These are phyloP conservation scores for Cadophora sp. DNA, from an alignment of 2,329 filamentous ascomycete species.

Conservation along the genomic window DNA sequence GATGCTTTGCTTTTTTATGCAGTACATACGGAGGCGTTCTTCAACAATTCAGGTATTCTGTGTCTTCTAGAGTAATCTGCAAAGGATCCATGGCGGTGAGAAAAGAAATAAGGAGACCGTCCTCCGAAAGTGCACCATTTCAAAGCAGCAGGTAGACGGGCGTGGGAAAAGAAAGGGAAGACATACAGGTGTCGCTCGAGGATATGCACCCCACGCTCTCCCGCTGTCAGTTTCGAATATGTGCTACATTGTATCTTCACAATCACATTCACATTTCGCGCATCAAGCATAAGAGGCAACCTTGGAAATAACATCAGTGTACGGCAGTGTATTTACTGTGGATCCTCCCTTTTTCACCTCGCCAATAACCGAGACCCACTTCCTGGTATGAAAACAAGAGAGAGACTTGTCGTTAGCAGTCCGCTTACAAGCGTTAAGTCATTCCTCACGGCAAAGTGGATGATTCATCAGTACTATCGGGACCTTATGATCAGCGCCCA, in stretches of 20 bases:
- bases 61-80: not conserved
- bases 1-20: not conserved
- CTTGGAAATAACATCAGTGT: not conserved
- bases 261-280: not conserved
- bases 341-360: not conserved
- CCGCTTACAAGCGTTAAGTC: not conserved
- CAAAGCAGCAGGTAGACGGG: not conserved
- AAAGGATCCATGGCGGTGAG: not conserved
- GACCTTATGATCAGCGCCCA: not conserved
- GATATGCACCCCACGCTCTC: constrained; percentile 11
- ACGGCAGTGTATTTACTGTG: not conserved
- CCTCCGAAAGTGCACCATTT: not conserved
- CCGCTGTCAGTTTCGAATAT: constrained; percentile 1
- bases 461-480: not conserved
- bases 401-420: not conserved
- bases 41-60: not conserved
- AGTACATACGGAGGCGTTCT: not conserved
- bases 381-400: not conserved
- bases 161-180: not conserved
- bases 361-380: constrained; percentile 12
- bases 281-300: not conserved
- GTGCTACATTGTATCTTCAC: not conserved
- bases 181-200: not conserved
- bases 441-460: not conserved
- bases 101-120: not conserved